A percentile compares a stretch with the other conserved stretches of the same genome.
Conservation (phyloP, 2,329 filamentous ascomycete genomes). For the Elsinoe fawcettii region DNA sequence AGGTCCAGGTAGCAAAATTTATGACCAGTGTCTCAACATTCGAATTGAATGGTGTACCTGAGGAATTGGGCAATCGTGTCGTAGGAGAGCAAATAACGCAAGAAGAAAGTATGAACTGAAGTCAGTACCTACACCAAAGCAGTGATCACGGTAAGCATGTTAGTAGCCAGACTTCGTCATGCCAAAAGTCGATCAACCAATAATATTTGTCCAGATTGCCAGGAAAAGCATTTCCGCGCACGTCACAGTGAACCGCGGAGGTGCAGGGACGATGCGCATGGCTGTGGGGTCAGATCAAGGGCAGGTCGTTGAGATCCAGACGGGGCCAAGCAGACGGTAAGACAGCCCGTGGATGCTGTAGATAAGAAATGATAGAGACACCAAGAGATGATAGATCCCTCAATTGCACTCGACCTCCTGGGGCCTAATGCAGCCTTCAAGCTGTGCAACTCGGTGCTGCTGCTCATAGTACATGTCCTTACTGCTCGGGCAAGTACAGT, state of each 20-base stretch:
- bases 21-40: not conserved
- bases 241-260: slow-evolving; percentile 11
- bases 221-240: slow-evolving; percentile 12
- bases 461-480: too few species aligned
- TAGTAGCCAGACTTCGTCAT: not conserved
- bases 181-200: not conserved
- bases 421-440: too few species aligned
- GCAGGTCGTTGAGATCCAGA: slow-evolving; percentile 4
- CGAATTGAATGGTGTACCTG: not conserved
- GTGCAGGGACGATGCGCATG: slow-evolving; percentile 3
- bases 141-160: not conserved
- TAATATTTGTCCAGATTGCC: not conserved
- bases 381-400: not conserved
- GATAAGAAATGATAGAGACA: not conserved
- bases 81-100: not conserved
- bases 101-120: not conserved
- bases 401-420: too few species aligned
- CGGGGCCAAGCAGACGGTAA: slow-evolving; percentile 12
- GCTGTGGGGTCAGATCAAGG: not conserved
- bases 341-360: not conserved
- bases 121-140: slow-evolving; percentile 2
- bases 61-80: not conserved
- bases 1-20: not conserved
- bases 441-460: too few species aligned
- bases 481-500: too few species aligned